A percentile compares a stretch with the other conserved stretches of the same genome.
These are phyloP conservation scores for Trapa incisa DNA, from an alignment of 345 rosid genomes.

Conservation along the genomic window DNA sequence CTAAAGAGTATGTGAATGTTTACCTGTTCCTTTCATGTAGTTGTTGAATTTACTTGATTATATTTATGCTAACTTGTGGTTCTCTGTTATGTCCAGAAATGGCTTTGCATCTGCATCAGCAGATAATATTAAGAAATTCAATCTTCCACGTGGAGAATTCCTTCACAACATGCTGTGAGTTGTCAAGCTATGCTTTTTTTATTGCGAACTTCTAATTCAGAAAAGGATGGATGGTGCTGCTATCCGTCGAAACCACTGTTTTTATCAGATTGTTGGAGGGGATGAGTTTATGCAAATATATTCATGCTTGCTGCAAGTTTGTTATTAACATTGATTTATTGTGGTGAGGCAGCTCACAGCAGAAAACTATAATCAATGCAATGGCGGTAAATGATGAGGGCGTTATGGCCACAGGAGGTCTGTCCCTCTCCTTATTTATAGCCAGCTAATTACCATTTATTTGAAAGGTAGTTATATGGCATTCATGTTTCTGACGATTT, in stretches of 20 bases:
- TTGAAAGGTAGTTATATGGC: background rate
- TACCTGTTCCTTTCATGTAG: constrained; percentile 6
- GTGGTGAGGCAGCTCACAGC: constrained; percentile 58
- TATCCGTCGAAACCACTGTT: background rate
- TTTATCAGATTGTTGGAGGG: background rate
- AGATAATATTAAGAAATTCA: constrained; percentile 87
- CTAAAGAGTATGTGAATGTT: constrained; percentile 55
- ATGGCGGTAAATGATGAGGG: constrained; percentile 97
- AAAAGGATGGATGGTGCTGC: background rate
- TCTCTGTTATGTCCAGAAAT: constrained; percentile 34
- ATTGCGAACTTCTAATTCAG: background rate
- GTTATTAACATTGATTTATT: background rate
- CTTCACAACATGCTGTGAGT: constrained; percentile 97
- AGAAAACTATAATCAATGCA: constrained; percentile 86
- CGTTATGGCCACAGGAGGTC: constrained; percentile 95
- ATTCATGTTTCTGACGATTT: constrained; percentile 3
- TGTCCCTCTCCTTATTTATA: constrained; percentile 1
- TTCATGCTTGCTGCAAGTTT: background rate
- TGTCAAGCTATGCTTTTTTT: constrained; percentile 6
- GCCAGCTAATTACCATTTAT: background rate
- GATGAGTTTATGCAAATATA: no score
- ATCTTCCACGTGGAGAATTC: constrained; percentile 87
- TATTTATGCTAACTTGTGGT: background rate
- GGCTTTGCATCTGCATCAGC: constrained; percentile 97
- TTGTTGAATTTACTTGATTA: background rate